Conservation (phyloP, 805 yeast genomes). For the Torulaspora franciscae region DNA sequence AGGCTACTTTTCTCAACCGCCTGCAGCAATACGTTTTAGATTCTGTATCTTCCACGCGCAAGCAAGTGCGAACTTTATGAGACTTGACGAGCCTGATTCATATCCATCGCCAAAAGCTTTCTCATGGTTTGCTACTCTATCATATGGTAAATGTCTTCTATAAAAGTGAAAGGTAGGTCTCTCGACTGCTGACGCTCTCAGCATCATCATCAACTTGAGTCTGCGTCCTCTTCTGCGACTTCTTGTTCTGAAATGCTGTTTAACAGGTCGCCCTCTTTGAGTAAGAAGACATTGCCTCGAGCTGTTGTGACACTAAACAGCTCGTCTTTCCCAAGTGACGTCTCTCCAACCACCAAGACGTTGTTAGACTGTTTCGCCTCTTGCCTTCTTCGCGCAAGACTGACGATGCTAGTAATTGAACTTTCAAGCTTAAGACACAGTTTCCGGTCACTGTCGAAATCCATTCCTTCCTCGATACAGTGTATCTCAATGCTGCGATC, state of each 20-base stretch:
- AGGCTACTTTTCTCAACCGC: too few species aligned
- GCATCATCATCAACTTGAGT: background rate
- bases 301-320: slow-evolving; percentile 1
- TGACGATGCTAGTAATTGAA: background rate
- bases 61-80: too few species aligned
- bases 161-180: too few species aligned
- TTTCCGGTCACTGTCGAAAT: background rate
- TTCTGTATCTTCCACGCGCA: too few species aligned
- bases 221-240: background rate
- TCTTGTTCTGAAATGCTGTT: background rate
- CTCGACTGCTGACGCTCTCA: too few species aligned
- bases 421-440: background rate
- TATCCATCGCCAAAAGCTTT: too few species aligned
- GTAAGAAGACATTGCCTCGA: background rate
- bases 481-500: slow-evolving; percentile 4
- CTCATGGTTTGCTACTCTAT: too few species aligned
- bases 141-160: too few species aligned
- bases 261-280: background rate
- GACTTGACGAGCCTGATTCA: too few species aligned
- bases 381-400: background rate
- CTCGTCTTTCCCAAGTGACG: background rate
- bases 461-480: background rate
- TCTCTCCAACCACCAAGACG: background rate
- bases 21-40: too few species aligned
- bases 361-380: background rate